Evolutionary conservation across 2,329 filamentous ascomycete species (phyloP), one percentile per base, ranked within the genome.

Genomic region (Neonectria ditissima): DNA sequence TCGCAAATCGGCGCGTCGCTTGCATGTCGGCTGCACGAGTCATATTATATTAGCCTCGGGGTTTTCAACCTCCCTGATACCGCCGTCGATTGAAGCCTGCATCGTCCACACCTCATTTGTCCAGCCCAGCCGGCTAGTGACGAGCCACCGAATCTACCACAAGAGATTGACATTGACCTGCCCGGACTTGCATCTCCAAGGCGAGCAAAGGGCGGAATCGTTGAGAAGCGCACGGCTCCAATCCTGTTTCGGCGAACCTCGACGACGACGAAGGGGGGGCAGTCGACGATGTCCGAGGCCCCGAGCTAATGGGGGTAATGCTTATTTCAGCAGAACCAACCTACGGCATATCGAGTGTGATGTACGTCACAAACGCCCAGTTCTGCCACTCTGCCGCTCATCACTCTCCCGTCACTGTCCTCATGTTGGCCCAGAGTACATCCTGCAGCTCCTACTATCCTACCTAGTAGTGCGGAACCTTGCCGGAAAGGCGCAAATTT

Each of bases 391-490:
- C 58, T 48, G 44, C 43, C 54, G 16, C 14, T 34, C 32, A 34
- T 34, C 32, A 34, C 32, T 34, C 24, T 26, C 24, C 24, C 24
- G 24, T 26, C 37, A 39, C 54, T 62, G 57, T 67, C 63, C 39
- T 18, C 62, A 56, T 44, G 47, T 24, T 54, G 41, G 54, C 41
- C 54, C 59, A 34, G 54, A 62, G 53, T 62, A 62, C 47, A 65
- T 62, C 68, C 65, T 59, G 61, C 57, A 69, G 60, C 58, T 65
- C 59, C n/a, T n/a, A n/a, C n/a, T n/a, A n/a, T n/a, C n/a, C n/a
- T n/a, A n/a, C n/a, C n/a, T n/a, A n/a, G n/a, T 54, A 66, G 71
- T 69, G 69, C 68, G 69, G 67, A 70, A 73, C 63, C 61, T 48
- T 72, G 61, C 71, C 66, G 61, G 58, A 59, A 48, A 73, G 63